These are phyloP conservation scores for Moniliella sp. DNA, from an alignment of 1,284 basidiomycete species.

Conservation along the genomic window DNA sequence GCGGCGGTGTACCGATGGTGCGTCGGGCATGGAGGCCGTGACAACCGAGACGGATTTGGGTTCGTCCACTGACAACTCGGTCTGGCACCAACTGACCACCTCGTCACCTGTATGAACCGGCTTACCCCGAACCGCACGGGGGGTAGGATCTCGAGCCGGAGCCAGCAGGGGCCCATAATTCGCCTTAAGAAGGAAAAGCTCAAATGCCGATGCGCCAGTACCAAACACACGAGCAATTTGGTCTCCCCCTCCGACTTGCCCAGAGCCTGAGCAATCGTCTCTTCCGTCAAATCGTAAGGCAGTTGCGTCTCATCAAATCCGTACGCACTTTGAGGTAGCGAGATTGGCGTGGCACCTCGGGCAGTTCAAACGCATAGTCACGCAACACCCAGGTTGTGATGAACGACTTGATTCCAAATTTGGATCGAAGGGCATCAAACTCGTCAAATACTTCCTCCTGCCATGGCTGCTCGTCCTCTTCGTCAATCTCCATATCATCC, in stretches of 20 bases:
- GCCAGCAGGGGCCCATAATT: conserved; percentile 97
- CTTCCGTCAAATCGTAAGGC: conserved; percentile 51
- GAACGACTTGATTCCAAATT: conserved; percentile 56
- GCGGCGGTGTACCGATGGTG: conserved; percentile 61
- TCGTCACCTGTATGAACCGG: conserved; percentile 4
- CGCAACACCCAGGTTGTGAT: conserved; percentile 49
- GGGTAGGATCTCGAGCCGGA: conserved; percentile 52
- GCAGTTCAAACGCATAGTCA: conserved; percentile 77
- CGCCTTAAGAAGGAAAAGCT: conserved; percentile 79
- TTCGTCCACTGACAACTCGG: conserved; percentile 63
- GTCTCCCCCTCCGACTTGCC: too few relatives aligned
- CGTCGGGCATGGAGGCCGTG: conserved; percentile 49
- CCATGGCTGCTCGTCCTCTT: not conserved
- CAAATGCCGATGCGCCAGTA: conserved; percentile 78
- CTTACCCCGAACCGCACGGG: too few relatives aligned
- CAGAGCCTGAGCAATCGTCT: too few relatives aligned
- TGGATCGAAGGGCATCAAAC: conserved; percentile 56
- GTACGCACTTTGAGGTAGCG: conserved; percentile 58
- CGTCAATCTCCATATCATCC: not conserved
- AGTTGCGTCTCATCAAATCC: conserved; percentile 32
- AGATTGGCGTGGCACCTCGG: conserved; percentile 57
- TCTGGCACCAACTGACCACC: conserved; percentile 39
- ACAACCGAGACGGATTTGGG: conserved; percentile 75
- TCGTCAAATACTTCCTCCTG: conserved; percentile 57
- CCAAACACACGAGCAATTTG: conserved; percentile 72